Conservation (phyloP, 139 green algal genomes). For the Chlorella sp. region DNA sequence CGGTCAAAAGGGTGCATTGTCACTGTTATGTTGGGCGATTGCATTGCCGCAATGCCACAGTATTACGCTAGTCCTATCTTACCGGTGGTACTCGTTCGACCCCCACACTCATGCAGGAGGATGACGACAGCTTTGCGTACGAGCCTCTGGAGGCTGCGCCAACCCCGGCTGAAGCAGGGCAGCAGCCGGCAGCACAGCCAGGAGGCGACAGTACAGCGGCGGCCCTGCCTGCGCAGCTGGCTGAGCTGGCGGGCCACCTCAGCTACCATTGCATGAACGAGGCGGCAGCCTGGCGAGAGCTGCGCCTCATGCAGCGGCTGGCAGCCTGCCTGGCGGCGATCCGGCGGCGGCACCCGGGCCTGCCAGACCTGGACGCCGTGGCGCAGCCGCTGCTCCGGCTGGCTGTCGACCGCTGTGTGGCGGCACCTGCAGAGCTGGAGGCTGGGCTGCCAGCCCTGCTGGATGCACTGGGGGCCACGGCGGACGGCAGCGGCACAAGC, state of each 20-base stretch:
- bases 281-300: conserved; percentile 6
- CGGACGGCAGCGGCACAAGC: no score
- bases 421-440: conserved; percentile 2
- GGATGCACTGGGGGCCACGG: not conserved
- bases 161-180: not conserved
- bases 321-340: conserved; percentile 13
- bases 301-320: conserved; percentile 17
- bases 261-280: conserved; percentile 34
- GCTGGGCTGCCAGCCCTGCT: conserved; percentile 12
- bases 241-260: conserved; percentile 17
- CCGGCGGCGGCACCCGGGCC: conserved; percentile 3
- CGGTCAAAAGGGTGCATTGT: no score
- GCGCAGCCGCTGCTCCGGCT: conserved; percentile 17
- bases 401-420: conserved; percentile 12
- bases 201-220: not conserved
- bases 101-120: not conserved
- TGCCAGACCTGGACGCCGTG: not conserved
- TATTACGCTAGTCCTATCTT: no score
- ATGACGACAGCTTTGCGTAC: conserved; percentile 8
- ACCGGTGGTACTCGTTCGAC: no score
- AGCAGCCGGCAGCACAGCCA: not conserved
- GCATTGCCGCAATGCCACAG: no score
- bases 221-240: conserved; percentile 13
- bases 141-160: conserved; percentile 24
- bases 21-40: no score